phyloP scores from a whole-genome alignment of 2,329 filamentous ascomycete species.

The Fusarium citri region DNA sequence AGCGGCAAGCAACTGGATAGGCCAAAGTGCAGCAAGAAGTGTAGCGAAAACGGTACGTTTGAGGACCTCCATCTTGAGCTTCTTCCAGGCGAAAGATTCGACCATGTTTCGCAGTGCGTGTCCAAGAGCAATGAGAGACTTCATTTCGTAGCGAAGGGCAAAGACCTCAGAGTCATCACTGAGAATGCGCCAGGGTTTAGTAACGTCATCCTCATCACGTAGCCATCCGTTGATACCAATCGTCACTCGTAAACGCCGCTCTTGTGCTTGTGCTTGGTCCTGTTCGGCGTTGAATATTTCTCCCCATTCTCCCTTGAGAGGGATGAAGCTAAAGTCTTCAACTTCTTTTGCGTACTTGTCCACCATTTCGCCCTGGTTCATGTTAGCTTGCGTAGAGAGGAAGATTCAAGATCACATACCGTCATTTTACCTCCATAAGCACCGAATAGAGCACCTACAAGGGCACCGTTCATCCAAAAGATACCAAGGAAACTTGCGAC shows the following conservation, averaged over 20 bases:
- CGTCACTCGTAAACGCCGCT: slow-evolving; percentile 76
- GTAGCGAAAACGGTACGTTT: slow-evolving; percentile 77
- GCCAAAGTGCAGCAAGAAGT: slow-evolving; percentile 76
- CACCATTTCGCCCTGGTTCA: slow-evolving; percentile 77
- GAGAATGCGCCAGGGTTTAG: slow-evolving; percentile 82
- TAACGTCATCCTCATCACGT: slow-evolving; percentile 77
- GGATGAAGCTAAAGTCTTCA: slow-evolving; percentile 83
- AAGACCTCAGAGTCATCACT: slow-evolving; percentile 81
- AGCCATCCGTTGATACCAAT: slow-evolving; percentile 93
- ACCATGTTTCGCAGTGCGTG: slow-evolving; percentile 78
- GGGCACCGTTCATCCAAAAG: slow-evolving; percentile 84
- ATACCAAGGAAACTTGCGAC: slow-evolving; percentile 88
- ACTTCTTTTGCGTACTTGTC: slow-evolving; percentile 89
- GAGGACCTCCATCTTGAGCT: slow-evolving; percentile 79
- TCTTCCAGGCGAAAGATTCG: slow-evolving; percentile 78
- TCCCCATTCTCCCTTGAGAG: slow-evolving; percentile 66
- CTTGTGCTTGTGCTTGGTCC: slow-evolving; percentile 43
- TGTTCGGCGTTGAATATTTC: slow-evolving; percentile 33
- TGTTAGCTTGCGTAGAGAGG: slow-evolving; percentile 22
- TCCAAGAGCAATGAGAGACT: slow-evolving; percentile 80
- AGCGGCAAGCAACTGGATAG: slow-evolving; percentile 73
- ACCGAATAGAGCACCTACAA: slow-evolving; percentile 89
- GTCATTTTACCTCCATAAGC: slow-evolving; percentile 86
- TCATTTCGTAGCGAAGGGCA: slow-evolving; percentile 85
- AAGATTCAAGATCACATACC: slow-evolving; percentile 44